Evolutionary conservation across 2,329 filamentous ascomycete species (phyloP), one percentile per base, ranked within the genome.

Genomic region (Lojkania enalia): DNA sequence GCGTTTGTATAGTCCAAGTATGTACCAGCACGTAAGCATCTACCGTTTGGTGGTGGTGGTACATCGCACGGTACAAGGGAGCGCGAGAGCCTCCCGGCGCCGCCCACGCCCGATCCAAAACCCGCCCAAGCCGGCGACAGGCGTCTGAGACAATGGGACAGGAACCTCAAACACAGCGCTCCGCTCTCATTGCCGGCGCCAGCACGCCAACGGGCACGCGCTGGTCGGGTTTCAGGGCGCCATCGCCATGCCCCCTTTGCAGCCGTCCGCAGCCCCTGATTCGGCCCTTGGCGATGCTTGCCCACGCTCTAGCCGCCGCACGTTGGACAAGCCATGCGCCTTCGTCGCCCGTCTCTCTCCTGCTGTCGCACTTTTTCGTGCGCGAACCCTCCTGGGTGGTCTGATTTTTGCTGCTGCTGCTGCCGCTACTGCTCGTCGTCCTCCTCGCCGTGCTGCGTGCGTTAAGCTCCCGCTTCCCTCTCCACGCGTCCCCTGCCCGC

Each of bases 391-490:
- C 46, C 40, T 53, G 58, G 44, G 54, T 70, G 60, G 65, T 68
- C 53, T 60, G 65, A 70, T 58, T 60, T 61, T 51, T 65, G 57
- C 53, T 54, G 57, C 58, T 42, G 52, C 58, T 56, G n/a, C n/a
- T n/a, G n/a, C n/a, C n/a, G n/a, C n/a, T n/a, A n/a, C n/a, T n/a
- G n/a, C n/a, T n/a, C n/a, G n/a, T n/a, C n/a, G n/a, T n/a, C n/a
- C n/a, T n/a, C n/a, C n/a, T n/a, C n/a, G n/a, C n/a, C n/a, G 60
- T 58, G 59, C 58, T 60, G 49, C 54, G 49, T 58, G 54, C 50
- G 54, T 57, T 60, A 57, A 58, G 56, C 52, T 54, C 54, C 52
- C 21, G 44, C 57, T 52, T 44, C 31, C 38, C 47, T 52, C 52
- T 58, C 58, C 58, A 62, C 60, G 55, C 61, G 58, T 61, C 59